A percentile compares a stretch with the other conserved stretches of the same genome.
Evolutionary conservation across 192 early-diverging fungal genomes (phyloP).

Genomic region (Gorgonomyces haynaldii): DNA sequence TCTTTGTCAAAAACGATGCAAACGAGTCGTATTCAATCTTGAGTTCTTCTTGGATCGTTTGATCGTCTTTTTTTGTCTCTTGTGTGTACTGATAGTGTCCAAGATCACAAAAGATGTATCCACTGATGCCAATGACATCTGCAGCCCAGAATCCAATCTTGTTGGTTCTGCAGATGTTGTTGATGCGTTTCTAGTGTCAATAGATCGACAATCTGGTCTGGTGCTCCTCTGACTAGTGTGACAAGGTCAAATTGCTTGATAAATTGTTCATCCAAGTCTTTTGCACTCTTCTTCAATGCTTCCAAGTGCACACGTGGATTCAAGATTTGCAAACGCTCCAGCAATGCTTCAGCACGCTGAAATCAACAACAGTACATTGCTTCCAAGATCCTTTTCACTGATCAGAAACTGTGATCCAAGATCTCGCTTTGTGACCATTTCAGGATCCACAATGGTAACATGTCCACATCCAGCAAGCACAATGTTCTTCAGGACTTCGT

Average conservation of each 20-base stretch:
- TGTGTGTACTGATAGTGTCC: slow-evolving; percentile 40
- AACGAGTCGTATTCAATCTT: not conserved
- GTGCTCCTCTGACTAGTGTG: not conserved
- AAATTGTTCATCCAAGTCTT: slow-evolving; percentile 26
- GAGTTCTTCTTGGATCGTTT: not conserved
- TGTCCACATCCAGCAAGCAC: slow-evolving; percentile 76
- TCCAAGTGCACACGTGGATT: slow-evolving; percentile 72
- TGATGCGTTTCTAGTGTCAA: slow-evolving; percentile 30
- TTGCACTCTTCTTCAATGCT: slow-evolving; percentile 31
- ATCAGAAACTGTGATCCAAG: slow-evolving; percentile 69
- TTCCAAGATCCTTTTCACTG: slow-evolving; percentile 49
- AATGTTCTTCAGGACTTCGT: slow-evolving; percentile 87
- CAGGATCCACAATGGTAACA: slow-evolving; percentile 57
- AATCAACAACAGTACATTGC: slow-evolving; percentile 41
- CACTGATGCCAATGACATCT: slow-evolving; percentile 58
- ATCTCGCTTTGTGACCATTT: slow-evolving; percentile 44
- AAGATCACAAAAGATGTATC: slow-evolving; percentile 83
- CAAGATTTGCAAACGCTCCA: slow-evolving; percentile 49
- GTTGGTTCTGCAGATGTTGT: slow-evolving; percentile 49
- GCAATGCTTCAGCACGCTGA: slow-evolving; percentile 50
- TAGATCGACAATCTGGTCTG: slow-evolving; percentile 14
- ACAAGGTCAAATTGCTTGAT: slow-evolving; percentile 74
- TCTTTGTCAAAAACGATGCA: not conserved
- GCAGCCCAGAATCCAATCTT: slow-evolving; percentile 54
- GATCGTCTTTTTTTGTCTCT: slow-evolving; percentile 24